Evolutionary conservation across 495 filamentous ascomycete species (phyloP), one percentile per base, ranked within the genome.

Genomic region (Clavariopsis aquatica): DNA sequence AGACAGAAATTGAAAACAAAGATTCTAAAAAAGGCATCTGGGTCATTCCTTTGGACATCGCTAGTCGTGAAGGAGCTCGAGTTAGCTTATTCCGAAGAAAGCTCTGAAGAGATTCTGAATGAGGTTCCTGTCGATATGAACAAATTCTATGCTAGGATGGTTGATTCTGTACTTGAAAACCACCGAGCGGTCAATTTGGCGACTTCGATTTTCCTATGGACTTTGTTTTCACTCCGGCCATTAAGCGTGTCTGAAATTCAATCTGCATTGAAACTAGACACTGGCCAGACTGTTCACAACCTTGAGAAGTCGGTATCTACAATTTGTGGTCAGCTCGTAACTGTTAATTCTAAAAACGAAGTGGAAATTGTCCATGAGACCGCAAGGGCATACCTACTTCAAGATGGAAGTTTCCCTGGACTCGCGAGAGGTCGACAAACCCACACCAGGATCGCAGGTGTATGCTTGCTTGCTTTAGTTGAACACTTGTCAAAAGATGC

Each of bases 241-340:
- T 46, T 79, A 34, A 71, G 28, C 43, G 31, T 72, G 1, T 47
- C 62, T 28, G 78, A 79, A 69, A 63, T 79, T 7, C 51, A 71
- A 0, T 45, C 60, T 51, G 78, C 75, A 29, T 47, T 79, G 13
- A 57, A 66, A 29, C 55, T 75, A 10, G 75, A 78, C 41, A 60
- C 66, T 31, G 60, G 66, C 1, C 64, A 76, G 23, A 72, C 22
- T 6, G 56, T 74, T 27, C 62, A 59, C 13, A 72, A 75, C 29
- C 52, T 78, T 2, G 52, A 69, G 15, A 47, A 68, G 17, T 69
- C 67, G 13, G 71, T 78, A 22, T n/a, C 20, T 6, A 57, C 70
- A n/a, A 43, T 77, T 10, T 79, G 77, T 68, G 77, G 76, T 23
- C 72, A 78, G 24, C 71, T 79, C 22, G 59, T 78, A 7, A 22